Evolutionary conservation across 2,329 filamentous ascomycete species (phyloP), one percentile per base, ranked within the genome.

Genomic region (Botrytis fragariae): DNA sequence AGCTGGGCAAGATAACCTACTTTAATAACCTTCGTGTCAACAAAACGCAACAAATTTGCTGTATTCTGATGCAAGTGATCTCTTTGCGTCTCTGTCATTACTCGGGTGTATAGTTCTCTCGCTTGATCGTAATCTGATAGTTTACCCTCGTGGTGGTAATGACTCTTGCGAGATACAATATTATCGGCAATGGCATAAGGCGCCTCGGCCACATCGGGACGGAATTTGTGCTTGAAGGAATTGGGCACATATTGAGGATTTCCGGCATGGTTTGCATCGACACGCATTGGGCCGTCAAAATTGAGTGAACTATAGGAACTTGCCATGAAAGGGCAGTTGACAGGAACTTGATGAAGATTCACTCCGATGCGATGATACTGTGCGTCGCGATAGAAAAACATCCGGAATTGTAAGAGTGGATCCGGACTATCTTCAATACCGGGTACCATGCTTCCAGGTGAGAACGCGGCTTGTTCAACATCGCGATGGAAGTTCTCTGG

Each of bases 391-490:
- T 92, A 92, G 1, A 89, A 91, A 85, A 92, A 92, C 59, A 92
- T 85, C 69, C 90, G 88, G 54, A 86, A 87, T 80, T 92, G 90
- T 3, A 92, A 83, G 45, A 92, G 88, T 0, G 90, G 90, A 77
- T 93, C 90, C 74, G 89, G 89, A 4, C 89, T 91, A 4, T 90
- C 87, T 81, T 92, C 90, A 69, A 90, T 88, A 60, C 90, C 90
- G 1, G 90, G 90, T 3, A 88, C 85, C 81, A 92, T 82, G 79
- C 92, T 89, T 2, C 88, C 85, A 44, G 90, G 90, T 77, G 86
- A 89, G 85, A 92, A 92, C 1, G 89, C 88, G 25, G 87, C 85
- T 80, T 92, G 90, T 83, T 93, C 91, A 69, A 92, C 90, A 77
- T 91, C 88, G 71, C 86, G 85, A 74, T 89, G 89, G 80, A 89